Base-by-base conservation (phyloP, 2,329 filamentous ascomycete species). In the Aspergillus phoenicis region DNA sequence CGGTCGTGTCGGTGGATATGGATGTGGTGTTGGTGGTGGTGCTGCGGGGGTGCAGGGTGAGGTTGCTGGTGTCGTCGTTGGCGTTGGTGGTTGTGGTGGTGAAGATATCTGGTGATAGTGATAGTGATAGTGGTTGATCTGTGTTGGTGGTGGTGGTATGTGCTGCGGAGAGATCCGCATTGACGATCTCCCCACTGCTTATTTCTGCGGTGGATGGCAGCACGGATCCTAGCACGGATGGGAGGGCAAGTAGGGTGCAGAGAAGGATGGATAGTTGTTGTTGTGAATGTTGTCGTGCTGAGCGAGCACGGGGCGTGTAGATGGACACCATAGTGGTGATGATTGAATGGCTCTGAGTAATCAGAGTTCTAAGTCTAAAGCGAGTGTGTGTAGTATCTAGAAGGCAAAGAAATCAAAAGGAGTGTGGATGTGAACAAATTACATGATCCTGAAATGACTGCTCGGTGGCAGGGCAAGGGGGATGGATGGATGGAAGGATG, bases 1-100 rank as follows among this genome's bases (percentile, higher is more conserved):
- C 0, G 20, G 64, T 60, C n/a, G 60, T 58, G 15, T 63, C 58
- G 15, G 62, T 59, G 10, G 68, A 58, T 3, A 56, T 36, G 4
- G 52, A 45, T 33, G 59, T 39, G 22, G 38, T 15, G 30, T 54
- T 30, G 45, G 17, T 22, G 5, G 33, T 41, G 47, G 64, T 17
- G 24, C 39, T 17, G 17, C 22, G 45, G 10, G 52, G 58, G n/a
- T 39, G 24, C 24, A 47, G 11, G 13, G 45, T 58, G 33, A 10
- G 20, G 20, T 22, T 58, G 33, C 4, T n/a, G 20, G 43, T 47
- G 43, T 47, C 8, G 8, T 47, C 17, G 43, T 17, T 22, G 17
- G 20, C 20, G 20, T 20, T 20, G 20, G 20, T 20, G 20, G 20
- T 20, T 20, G 20, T 20, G 20, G 20, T 20, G 20, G 43, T 47